phyloP scores from a whole-genome alignment of 371 early-diverging fungal genomes.

The Actinomortierella wolfii region DNA sequence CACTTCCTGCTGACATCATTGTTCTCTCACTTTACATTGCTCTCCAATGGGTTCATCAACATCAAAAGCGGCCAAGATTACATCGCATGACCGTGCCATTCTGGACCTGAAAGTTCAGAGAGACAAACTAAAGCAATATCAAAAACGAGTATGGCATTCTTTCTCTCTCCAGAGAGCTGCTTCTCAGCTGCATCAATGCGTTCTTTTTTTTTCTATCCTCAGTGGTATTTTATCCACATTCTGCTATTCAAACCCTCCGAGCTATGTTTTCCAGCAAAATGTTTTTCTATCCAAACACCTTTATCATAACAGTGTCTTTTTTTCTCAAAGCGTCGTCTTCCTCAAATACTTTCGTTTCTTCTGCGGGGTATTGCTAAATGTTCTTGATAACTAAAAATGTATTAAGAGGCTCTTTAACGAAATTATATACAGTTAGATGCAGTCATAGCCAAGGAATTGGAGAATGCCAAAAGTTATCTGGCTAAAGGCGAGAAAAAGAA shows the following conservation, averaged over 20 bases:
- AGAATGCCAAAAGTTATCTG: slow-evolving; percentile 66
- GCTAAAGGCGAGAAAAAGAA: slow-evolving; percentile 75
- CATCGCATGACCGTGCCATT: slow-evolving; percentile 89
- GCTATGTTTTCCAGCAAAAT: too few relatives aligned
- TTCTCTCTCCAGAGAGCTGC: too few relatives aligned
- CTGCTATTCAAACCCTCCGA: slow-evolving; percentile 10
- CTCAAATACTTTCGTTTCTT: too few relatives aligned
- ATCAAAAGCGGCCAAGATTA: slow-evolving; percentile 58
- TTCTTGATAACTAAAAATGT: background rate
- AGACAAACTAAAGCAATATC: slow-evolving; percentile 91
- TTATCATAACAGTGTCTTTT: too few relatives aligned
- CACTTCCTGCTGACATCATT: too few relatives aligned
- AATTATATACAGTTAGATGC: slow-evolving; percentile 57
- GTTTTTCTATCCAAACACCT: too few relatives aligned
- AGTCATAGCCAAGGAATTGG: slow-evolving; percentile 68
- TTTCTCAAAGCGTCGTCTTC: too few relatives aligned
- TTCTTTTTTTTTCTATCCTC: too few relatives aligned
- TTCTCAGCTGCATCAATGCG: too few relatives aligned
- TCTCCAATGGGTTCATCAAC: slow-evolving; percentile 23
- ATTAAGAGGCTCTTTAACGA: too few relatives aligned
- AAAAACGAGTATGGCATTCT: slow-evolving; percentile 71
- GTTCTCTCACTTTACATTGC: background rate
- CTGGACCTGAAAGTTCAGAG: slow-evolving; percentile 94
- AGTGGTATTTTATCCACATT: background rate
- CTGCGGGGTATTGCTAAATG: too few relatives aligned